Conservation (phyloP, 2,329 filamentous ascomycete species). For the Pseudogymnoascus sp. region DNA sequence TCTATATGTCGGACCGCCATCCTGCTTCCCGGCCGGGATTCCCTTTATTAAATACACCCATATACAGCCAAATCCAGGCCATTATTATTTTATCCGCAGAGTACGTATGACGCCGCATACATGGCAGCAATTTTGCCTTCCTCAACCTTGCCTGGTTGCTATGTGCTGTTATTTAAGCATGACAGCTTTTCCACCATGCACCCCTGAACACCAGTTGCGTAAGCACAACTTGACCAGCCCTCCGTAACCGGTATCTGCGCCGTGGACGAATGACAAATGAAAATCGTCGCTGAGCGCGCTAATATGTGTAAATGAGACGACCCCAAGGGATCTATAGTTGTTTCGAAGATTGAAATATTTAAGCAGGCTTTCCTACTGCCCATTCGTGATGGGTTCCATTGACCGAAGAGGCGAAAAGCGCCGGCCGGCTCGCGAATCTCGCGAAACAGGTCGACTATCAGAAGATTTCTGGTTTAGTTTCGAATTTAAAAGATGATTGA, state of each 20-base stretch:
- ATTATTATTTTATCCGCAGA: neutral
- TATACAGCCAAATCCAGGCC: neutral
- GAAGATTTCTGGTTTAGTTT: neutral
- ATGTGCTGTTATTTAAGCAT: neutral
- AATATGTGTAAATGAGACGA: conserved; percentile 3
- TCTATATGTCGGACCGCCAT: neutral
- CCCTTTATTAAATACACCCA: neutral
- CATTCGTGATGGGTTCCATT: neutral
- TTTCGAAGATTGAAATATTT: neutral
- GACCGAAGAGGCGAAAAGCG: neutral
- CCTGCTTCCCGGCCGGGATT: neutral
- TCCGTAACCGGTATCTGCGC: neutral
- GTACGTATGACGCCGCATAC: conserved; percentile 1
- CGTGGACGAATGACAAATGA: conserved; percentile 3
- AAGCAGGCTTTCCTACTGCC: neutral
- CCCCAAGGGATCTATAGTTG: neutral
- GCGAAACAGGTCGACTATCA: neutral
- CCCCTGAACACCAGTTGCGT: neutral
- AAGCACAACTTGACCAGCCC: conserved; percentile 1
- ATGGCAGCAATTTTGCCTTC: neutral
- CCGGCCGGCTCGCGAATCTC: neutral
- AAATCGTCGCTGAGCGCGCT: neutral
- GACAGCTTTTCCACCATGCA: neutral
- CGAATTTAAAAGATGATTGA: neutral
- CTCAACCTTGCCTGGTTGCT: neutral